Evolutionary conservation across 495 filamentous ascomycete genomes (phyloP), one percentile per base, ranked within the genome.

Genomic region (Pseudotulostoma volvatum): DNA sequence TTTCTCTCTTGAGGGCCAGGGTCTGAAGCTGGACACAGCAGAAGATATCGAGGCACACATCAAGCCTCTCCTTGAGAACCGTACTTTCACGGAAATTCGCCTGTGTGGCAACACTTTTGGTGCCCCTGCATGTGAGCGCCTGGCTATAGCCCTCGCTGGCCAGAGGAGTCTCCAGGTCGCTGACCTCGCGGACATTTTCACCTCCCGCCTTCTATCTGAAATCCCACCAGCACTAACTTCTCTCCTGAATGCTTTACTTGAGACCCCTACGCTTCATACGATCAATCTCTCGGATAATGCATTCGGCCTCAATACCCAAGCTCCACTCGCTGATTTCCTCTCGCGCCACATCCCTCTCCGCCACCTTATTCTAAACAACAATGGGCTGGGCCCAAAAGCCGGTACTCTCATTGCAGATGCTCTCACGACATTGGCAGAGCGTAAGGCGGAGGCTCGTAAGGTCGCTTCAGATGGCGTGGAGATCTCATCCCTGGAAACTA

Each of bases 271-370:
- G 21, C 74, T 96, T 9, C 81, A 85, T 53, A 94, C 86, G 20
- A 72, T 97, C 56, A 86, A 96, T 61, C 74, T 97, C 9, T 90
- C 85, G 54, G 90, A 97, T 61, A 97, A 97, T 59, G 90, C 90
- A 32, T 97, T 97, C 52, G 90, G 90, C 38, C 76, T 93, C 35
- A 93, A 93, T 56, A 92, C 83, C 9, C 77, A 81, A 52, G 79
- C 77, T 19, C 79, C 81, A 13, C 72, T 88, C 16, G 76, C 86
- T 39, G 77, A 82, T 31, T 97, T 95, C 64, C 74, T 96, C 34
- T 76, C 80, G 18, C 67, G 71, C 18, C 86, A 93, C 55, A 73
- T 79, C 14, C 87, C 90, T 7, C 76, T 97, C 9, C 82, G 81
- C 51, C 83, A 93, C 58, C 71, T 97, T 9, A 80, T 90, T 55